These are phyloP conservation scores for Gossypium turneri DNA, from an alignment of 345 rosid genomes.

Conservation along the genomic window DNA sequence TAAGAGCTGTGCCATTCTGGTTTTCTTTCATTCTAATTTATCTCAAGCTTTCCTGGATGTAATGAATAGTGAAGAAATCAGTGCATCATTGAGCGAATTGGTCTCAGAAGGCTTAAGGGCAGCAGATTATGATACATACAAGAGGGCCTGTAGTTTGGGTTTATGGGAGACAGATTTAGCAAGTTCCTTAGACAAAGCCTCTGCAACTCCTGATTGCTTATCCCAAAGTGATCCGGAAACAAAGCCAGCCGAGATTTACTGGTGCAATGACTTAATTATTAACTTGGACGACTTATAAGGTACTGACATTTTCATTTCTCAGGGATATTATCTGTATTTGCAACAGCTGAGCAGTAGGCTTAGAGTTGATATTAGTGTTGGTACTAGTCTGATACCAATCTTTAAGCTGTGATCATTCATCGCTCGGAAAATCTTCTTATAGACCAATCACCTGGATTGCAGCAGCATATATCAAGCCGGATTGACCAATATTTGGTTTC, in stretches of 20 bases:
- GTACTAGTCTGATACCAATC: background rate
- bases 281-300: conserved; percentile 66
- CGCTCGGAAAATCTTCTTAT: background rate
- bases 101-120: conserved; percentile 67
- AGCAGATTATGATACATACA: conserved; percentile 50
- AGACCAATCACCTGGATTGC: background rate
- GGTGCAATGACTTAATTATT: conserved; percentile 52
- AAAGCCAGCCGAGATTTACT: conserved; percentile 38
- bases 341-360: background rate
- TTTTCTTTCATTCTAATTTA: conserved; percentile 52
- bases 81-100: conserved; percentile 52
- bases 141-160: conserved; percentile 59
- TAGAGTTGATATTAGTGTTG: background rate
- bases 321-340: background rate
- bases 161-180: conserved; percentile 63
- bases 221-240: conserved; percentile 27
- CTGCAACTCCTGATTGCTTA: conserved; percentile 24
- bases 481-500: background rate
- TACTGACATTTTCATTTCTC: background rate
- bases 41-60: conserved; percentile 40
- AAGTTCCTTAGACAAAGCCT: conserved; percentile 55
- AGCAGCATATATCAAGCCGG: background rate
- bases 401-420: background rate
- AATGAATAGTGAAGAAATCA: conserved; percentile 39
- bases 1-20: conserved; percentile 66